A percentile compares a stretch with the other conserved stretches of the same genome.
Conservation (phyloP, 352 stramenopile genomes). For the Phytophthora litchii region DNA sequence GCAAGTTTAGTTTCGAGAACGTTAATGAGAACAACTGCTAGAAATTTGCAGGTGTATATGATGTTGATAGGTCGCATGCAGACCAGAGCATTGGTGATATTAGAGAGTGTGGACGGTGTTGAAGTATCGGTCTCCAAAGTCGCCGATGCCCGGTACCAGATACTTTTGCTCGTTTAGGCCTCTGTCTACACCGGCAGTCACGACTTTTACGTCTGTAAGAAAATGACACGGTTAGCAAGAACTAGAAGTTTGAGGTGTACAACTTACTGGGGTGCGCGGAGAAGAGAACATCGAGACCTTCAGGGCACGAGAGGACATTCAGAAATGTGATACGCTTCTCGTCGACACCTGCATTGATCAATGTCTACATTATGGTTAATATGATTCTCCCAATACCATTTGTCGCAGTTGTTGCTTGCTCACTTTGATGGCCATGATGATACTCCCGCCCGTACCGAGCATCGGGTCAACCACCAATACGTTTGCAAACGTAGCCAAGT, state of each 20-base stretch:
- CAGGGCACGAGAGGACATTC: slow-evolving; percentile 93
- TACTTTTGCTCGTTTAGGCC: slow-evolving; percentile 94
- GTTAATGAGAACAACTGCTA: too few species aligned
- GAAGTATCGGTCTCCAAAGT: slow-evolving; percentile 95
- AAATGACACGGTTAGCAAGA: background rate
- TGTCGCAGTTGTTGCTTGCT: background rate
- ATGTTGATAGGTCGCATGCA: too few species aligned
- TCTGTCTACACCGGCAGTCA: slow-evolving; percentile 79
- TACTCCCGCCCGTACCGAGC: slow-evolving; percentile 92
- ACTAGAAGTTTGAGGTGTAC: background rate
- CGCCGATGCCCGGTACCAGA: slow-evolving; percentile 94
- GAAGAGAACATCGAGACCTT: slow-evolving; percentile 86
- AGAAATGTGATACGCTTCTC: slow-evolving; percentile 93
- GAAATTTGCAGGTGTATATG: too few species aligned
- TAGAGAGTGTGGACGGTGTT: too few species aligned
- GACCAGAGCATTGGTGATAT: too few species aligned
- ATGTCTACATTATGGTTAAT: slow-evolving; percentile 38
- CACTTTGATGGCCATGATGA: slow-evolving; percentile 90
- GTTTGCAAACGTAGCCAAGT: slow-evolving; percentile 70
- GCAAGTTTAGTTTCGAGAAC: too few species aligned
- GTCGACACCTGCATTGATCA: slow-evolving; percentile 83
- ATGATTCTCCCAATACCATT: background rate
- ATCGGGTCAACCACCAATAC: slow-evolving; percentile 97
- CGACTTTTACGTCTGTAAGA: slow-evolving; percentile 69
- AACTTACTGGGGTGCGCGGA: slow-evolving; percentile 61